Evolutionary conservation across 495 filamentous ascomycete species (phyloP), one percentile per base, ranked within the genome.

Genomic region (Pyrenula massariospora): DNA sequence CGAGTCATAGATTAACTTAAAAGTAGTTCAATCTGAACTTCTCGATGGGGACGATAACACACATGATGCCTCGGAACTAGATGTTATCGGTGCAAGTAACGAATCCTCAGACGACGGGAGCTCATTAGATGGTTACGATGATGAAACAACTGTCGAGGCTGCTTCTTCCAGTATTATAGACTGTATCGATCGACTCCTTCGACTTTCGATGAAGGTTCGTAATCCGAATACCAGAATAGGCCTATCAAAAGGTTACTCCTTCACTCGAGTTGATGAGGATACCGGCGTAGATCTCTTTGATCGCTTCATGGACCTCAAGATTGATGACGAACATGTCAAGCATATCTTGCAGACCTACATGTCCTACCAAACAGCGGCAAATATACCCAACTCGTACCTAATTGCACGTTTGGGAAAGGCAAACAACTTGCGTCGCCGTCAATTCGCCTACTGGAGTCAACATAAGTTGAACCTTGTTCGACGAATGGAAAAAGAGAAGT

Each of bases 401-500:
- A 24, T 24, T 52, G 5, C n/a, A 5, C 50, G 50, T 20, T 24
- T 52, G n/a, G 50, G 8, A 52, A 20, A 52, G 19, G n/a, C 50
- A 8, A 52, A 52, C 22, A 52, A 20, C 20, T 19, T 52, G n/a
- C 50, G 50, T 21, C 50, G 50, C n/a, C n/a, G 22, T 21, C 50
- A 52, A 24, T 52, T 52, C 19, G 50, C 50, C 8, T 52, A 52
- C 50, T 52, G 50, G 50, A 52, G 50, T 24, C 50, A 24, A 52
- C 50, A 52, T 24, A 20, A 19, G 20, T 10, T 21, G 8, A 52
- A 52, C 19, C 50, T 52, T 19, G 19, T 21, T 24, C 5, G 31
- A 42, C 31, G 31, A 8, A 19, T 19, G n/a, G 50, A 20, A 24
- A 21, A 20, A 10, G 50, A 52, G 22, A 24, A 20, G 10, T 5